Conservation (phyloP, 2,329 filamentous ascomycete genomes). For the Clarireedia homoeocarpa region DNA sequence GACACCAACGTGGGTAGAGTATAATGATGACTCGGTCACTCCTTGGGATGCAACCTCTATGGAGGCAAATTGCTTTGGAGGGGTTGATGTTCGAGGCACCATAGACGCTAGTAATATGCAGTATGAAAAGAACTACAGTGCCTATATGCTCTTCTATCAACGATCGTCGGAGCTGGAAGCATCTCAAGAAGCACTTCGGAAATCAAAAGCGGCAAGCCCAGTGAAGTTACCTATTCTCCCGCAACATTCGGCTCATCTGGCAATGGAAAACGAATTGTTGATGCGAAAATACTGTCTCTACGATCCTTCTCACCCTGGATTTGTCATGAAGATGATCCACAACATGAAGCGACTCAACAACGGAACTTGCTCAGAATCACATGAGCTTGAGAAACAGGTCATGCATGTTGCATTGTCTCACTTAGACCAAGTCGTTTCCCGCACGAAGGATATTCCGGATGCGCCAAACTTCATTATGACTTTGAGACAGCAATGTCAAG, state of each 20-base stretch:
- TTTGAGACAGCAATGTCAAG: constrained; percentile 41
- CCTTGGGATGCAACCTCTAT: constrained; percentile 68
- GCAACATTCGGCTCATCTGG: constrained; percentile 51
- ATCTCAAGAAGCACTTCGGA: constrained; percentile 40
- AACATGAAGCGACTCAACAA: constrained; percentile 43
- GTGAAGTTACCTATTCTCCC: constrained; percentile 39
- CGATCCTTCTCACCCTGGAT: constrained; percentile 61
- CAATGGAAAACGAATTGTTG: constrained; percentile 62
- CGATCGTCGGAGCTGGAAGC: constrained; percentile 57
- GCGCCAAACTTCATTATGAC: constrained; percentile 48
- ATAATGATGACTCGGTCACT: constrained; percentile 82
- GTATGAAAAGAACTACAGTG: constrained; percentile 70
- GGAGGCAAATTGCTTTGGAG: constrained; percentile 74
- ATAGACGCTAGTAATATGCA: constrained; percentile 38
- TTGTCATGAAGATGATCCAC: constrained; percentile 56
- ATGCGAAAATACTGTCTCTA: constrained; percentile 73
- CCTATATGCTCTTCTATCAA: constrained; percentile 98
- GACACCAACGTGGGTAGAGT: constrained; percentile 68
- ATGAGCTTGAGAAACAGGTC: constrained; percentile 40
- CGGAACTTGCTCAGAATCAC: constrained; percentile 41
- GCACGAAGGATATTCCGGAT: constrained; percentile 60
- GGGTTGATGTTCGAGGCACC: constrained; percentile 46
- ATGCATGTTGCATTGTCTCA: constrained; percentile 54
- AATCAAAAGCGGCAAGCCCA: constrained; percentile 31
- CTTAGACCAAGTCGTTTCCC: constrained; percentile 66